Base-by-base conservation (phyloP, 139 green algal genomes). In the Pedinophyceae sp. region DNA sequence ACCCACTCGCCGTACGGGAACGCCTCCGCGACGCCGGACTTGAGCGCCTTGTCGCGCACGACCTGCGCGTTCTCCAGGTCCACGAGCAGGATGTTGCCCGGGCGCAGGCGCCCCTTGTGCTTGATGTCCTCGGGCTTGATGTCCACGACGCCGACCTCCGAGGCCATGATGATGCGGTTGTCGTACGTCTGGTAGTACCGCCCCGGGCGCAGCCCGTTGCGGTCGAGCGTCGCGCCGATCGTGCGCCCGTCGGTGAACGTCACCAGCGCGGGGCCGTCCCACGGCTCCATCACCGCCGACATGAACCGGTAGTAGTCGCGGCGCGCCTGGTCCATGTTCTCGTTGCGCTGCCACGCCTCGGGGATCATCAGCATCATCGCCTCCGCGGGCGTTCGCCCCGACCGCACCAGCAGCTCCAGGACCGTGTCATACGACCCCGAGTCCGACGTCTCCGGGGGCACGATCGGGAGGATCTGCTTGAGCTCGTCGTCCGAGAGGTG, bases 351-450 rank as follows among this genome's bases (percentile, higher is more conserved):
- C 86, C 86, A 95, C 17, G 88, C 88, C 72, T 96, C 88, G 2
- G 88, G 88, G 62, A 96, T 94, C 52, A 96, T 81, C 76, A 96
- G 87, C 87, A 97, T 95, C 76, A 94, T 93, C 22, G 70, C 68
- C 61, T 96, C 84, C 13, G 87, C 74, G 49, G 93, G 78, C 59
- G 79, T 77, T 15, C 87, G 66, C 2, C 88, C 87, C 4, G 56
- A 75, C 52, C 73, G 67, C 27, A 73, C 61, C 29, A 96, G 75
- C 67, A 96, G 73, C 76, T 96, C 88, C 58, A 96, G 70, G 38
- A 95, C 79, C 0, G 64, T 55, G 62, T 96, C 88, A 64, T 95
- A 92, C 3, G 74, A 64, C 20, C 88, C 88, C 0, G 67, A 82
- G 73, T 96, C 88, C 4, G 78, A 93, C 51, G 76, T 79, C 45